These are phyloP conservation scores for Fusarium illudens DNA, from an alignment of 2,329 filamentous ascomycete species.

Conservation along the genomic window DNA sequence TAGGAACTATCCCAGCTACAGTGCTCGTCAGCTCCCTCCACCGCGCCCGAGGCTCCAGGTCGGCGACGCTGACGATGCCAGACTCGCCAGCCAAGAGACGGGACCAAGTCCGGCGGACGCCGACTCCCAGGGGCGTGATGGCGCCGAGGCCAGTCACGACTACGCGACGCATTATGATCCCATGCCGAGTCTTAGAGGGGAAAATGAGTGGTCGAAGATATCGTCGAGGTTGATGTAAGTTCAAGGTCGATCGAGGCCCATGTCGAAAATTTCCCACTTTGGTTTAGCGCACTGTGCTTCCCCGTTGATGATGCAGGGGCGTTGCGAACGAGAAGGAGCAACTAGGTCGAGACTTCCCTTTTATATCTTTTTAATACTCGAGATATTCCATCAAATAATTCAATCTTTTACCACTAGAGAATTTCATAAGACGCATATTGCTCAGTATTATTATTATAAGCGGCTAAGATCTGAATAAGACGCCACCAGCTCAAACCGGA, in stretches of 20 bases:
- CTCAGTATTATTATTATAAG: too few relatives aligned
- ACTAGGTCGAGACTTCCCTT: not conserved
- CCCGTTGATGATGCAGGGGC: slow-evolving; percentile 8
- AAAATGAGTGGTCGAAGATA: not conserved
- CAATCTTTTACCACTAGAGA: too few relatives aligned
- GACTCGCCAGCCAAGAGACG: slow-evolving; percentile 81
- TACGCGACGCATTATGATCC: slow-evolving; percentile 70
- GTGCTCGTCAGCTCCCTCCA: slow-evolving; percentile 83
- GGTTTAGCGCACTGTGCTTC: slow-evolving; percentile 30
- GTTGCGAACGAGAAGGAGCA: not conserved
- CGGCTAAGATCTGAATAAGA: slow-evolving; percentile 22
- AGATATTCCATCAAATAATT: not conserved
- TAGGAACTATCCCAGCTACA: slow-evolving; percentile 83
- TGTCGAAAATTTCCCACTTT: slow-evolving; percentile 21
- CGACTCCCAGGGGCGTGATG: slow-evolving; percentile 84
- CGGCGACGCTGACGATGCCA: slow-evolving; percentile 78
- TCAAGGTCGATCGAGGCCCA: not conserved
- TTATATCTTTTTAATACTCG: not conserved
- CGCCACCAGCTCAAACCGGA: slow-evolving; percentile 32
- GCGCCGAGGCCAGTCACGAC: slow-evolving; percentile 86
- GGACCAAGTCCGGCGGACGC: slow-evolving; percentile 79
- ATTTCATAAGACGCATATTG: too few relatives aligned
- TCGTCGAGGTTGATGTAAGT: not conserved
- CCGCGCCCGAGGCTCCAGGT: slow-evolving; percentile 61
- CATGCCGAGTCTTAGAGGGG: slow-evolving; percentile 45